Percentiles rank a stretch among this genome's conserved stretches.
Evolutionary conservation across 164 flowering plant species (phyloP).

Genomic region (Magnolia officinalis): DNA sequence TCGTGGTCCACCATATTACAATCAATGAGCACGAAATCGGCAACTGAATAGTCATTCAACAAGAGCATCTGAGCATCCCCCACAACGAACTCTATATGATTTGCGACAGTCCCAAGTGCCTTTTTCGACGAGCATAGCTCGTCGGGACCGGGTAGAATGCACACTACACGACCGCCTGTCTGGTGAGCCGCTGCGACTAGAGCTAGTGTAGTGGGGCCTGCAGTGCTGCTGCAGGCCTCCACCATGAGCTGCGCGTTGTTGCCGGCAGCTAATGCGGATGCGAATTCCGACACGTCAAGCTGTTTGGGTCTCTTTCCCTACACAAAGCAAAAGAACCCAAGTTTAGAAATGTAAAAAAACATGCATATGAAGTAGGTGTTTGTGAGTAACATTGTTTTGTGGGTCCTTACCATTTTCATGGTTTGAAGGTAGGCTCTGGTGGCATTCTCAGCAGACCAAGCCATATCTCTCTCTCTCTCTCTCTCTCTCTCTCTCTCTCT

Average conservation of each 20-base stretch:
- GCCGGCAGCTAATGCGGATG: conserved; percentile 84
- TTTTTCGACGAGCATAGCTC: conserved; percentile 33
- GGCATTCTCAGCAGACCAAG: conserved; percentile 94
- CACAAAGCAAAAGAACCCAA: not conserved
- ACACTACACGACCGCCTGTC: conserved; percentile 66
- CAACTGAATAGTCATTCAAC: conserved; percentile 33
- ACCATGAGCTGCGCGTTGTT: conserved; percentile 69
- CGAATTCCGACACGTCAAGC: conserved; percentile 66
- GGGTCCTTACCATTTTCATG: conserved; percentile 64
- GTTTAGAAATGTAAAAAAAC: not conserved
- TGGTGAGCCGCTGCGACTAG: conserved; percentile 68
- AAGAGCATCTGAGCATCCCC: conserved; percentile 52
- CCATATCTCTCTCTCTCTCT: conserved; percentile 35
- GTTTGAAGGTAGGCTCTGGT: conserved; percentile 78
- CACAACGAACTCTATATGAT: conserved; percentile 44
- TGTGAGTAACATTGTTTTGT: not conserved
- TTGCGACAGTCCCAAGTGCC: conserved; percentile 30
- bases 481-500: conserved; percentile 17
- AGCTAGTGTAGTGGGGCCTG: conserved; percentile 45
- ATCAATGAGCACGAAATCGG: conserved; percentile 69
- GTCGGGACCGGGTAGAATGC: conserved; percentile 38
- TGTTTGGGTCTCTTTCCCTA: conserved; percentile 63
- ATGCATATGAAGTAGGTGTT: too few species aligned
- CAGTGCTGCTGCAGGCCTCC: conserved; percentile 42
- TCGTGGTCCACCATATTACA: conserved; percentile 57